Percentiles rank a stretch among this genome's conserved stretches.
These are phyloP conservation scores for Castanopsis chinensis DNA, from an alignment of 306 rosid species.

Conservation along the genomic window DNA sequence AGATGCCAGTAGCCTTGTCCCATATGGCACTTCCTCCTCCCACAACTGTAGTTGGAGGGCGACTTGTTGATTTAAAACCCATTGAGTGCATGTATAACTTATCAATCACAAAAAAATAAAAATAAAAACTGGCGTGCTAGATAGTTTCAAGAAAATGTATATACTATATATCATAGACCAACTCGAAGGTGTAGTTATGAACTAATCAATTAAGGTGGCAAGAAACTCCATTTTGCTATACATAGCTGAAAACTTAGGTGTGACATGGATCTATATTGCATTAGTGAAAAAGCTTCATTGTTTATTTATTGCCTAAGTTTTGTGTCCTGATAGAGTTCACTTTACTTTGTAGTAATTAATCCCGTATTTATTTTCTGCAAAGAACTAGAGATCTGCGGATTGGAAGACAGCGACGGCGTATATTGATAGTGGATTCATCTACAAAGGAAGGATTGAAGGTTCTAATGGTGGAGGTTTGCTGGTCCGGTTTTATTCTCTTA, in stretches of 20 bases:
- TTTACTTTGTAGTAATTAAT: slow-evolving; percentile 15
- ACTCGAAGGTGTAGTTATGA: neutral
- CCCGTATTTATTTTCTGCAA: slow-evolving; percentile 73
- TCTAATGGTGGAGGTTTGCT: slow-evolving; percentile 73
- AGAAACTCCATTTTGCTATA: no score
- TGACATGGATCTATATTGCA: neutral
- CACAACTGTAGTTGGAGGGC: no score
- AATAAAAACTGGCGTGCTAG: neutral
- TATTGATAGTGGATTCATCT: slow-evolving; percentile 54
- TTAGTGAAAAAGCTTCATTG: neutral
- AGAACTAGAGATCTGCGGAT: slow-evolving; percentile 87
- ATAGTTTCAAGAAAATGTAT: neutral
- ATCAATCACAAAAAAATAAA: neutral
- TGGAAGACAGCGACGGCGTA: slow-evolving; percentile 77
- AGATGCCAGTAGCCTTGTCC: no score
- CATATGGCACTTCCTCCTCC: no score
- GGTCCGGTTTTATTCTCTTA: slow-evolving; percentile 59
- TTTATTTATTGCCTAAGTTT: slow-evolving; percentile 2
- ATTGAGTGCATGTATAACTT: no score
- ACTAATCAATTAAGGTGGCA: no score
- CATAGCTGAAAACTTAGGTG: neutral
- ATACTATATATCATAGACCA: neutral
- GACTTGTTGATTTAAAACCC: no score
- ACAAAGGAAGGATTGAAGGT: slow-evolving; percentile 73
- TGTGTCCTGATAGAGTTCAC: neutral